These are phyloP conservation scores for Sonneratia caseolaris DNA, from an alignment of 345 rosid genomes.

Conservation along the genomic window DNA sequence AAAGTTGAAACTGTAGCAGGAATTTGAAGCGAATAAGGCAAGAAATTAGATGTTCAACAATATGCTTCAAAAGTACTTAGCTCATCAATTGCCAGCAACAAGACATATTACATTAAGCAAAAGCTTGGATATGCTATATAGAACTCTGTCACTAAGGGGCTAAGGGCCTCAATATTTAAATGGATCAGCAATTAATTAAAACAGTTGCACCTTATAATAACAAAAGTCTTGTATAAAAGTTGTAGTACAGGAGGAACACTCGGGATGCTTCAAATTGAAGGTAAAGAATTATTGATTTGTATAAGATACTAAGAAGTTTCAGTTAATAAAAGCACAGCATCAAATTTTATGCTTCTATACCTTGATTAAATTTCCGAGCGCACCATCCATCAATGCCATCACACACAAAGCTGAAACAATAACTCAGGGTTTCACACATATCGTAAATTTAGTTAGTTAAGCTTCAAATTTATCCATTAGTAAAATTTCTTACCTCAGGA, in stretches of 20 bases:
- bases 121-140: neutral
- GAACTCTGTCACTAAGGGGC: neutral
- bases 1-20: conserved; percentile 69
- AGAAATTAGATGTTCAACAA: neutral
- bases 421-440: conserved; percentile 6
- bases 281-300: neutral
- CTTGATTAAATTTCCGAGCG: conserved; percentile 94
- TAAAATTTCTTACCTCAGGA: conserved; percentile 39
- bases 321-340: neutral
- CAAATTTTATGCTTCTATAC: conserved; percentile 15
- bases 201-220: neutral
- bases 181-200: neutral
- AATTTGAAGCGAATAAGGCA: neutral
- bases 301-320: neutral
- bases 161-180: neutral
- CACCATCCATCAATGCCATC: conserved; percentile 95
- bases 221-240: neutral
- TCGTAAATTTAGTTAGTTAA: neutral
- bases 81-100: neutral
- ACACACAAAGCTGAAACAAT: conserved; percentile 61
- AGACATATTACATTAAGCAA: neutral
- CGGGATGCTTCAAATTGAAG: neutral
- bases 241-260: neutral
- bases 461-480: too few relatives aligned
- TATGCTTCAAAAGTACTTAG: neutral